Conservation (phyloP, 352 stramenopile genomes). For the Thraustochytrium striatum region DNA sequence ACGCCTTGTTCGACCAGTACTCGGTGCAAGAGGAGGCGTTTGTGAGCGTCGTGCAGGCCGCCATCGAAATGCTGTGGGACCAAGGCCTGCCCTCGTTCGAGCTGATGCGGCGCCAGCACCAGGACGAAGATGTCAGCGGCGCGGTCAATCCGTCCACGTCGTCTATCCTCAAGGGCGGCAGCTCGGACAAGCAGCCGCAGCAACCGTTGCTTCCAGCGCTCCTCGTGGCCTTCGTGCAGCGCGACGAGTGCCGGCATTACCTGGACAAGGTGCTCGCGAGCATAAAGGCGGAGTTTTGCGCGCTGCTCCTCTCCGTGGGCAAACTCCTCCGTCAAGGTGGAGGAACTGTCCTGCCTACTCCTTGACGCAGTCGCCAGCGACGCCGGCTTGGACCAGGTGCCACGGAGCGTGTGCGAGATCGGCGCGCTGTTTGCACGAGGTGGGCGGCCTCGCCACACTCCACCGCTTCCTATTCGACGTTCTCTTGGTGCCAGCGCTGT, state of each 20-base stretch:
- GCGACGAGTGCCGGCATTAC: not conserved
- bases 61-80: slow-evolving; percentile 41
- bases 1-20: slow-evolving; percentile 40
- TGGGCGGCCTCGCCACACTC: not conserved
- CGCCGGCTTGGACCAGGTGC: slow-evolving; percentile 16
- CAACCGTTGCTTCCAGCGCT: not conserved
- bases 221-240: slow-evolving; percentile 23
- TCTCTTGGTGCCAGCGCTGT: slow-evolving; percentile 1
- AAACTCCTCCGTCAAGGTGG: slow-evolving; percentile 21
- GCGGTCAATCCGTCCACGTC: not conserved
- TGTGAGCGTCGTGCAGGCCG: not conserved
- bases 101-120: not conserved
- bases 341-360: not conserved
- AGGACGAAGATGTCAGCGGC: not conserved
- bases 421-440: not conserved
- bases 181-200: not conserved
- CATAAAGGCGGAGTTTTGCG: slow-evolving; percentile 12
- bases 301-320: not conserved
- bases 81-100: slow-evolving; percentile 20
- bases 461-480: slow-evolving; percentile 26
- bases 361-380: slow-evolving; percentile 3
- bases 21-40: slow-evolving; percentile 13
- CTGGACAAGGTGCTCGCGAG: slow-evolving; percentile 4
- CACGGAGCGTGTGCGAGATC: slow-evolving; percentile 1
- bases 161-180: not conserved